Evolutionary conservation across 441 rosid species (phyloP), one percentile per base, ranked within the genome.

Genomic region (Arabidopsis lyrata): DNA sequence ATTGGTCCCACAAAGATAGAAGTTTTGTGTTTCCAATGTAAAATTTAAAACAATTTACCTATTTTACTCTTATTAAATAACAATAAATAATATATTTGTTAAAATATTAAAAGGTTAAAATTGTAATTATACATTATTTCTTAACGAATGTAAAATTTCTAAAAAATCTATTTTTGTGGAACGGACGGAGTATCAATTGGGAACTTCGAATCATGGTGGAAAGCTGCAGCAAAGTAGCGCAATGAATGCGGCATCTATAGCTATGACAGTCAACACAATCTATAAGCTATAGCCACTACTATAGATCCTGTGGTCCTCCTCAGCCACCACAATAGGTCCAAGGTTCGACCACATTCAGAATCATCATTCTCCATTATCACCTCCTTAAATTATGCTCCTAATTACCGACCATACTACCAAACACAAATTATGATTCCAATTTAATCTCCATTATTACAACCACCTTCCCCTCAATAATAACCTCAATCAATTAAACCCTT

Each of bases 391-490:
- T 39, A 6, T 49, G 72, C 62, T 39, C 49, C 11, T 66, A 59
- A 74, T 74, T 74, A 59, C 67, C 67, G 61, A 66, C 73, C 69
- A 68, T 50, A 41, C n/a, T 61, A 68, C 69, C 70, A 75, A 75
- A 61, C 60, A 68, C 58, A 54, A 44, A 66, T 67, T 50, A 50
- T 74, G 63, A 38, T 59, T 39, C 60, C 61, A 41, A 59, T 12
- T 59, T 65, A 47, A 57, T 66, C 48, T 68, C 79, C 52, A 69
- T 63, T 55, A 76, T 70, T 55, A 47, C 75, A 63, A 63, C 60
- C 22, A 69, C 71, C 54, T 18, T 48, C 66, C 66, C 66, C 14
- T 57, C 55, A 54, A 76, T 70, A 48, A 63, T 70, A 32, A 55
- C 57, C 41, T 47, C 66, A 55, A 48, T 54, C 56, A 68, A 15